Base-by-base conservation (phyloP, 208 protist species). In the Crithidia fasciculata region DNA sequence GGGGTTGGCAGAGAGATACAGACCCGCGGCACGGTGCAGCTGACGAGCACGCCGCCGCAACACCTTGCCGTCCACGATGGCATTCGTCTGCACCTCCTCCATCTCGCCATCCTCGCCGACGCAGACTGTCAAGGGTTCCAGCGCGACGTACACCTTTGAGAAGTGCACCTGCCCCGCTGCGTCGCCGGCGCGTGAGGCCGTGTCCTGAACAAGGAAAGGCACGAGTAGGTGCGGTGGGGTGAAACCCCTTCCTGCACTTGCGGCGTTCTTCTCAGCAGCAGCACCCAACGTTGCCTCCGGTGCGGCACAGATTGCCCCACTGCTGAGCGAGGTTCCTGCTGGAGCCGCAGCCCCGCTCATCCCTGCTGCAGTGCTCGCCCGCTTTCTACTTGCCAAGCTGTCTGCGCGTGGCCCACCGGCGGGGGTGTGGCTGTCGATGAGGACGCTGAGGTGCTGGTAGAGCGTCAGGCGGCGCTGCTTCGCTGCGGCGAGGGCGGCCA, bases 51-150 rank as follows among this genome's bases (percentile, higher is more conserved):
- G 74, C 2, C 37, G 43, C 9, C 66, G 68, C 59, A 79, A 45
- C 53, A 47, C 39, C 4, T 8, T 44, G 4, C 67, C 74, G 44
- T 67, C 62, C n/a, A 64, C 67, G 28, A 49, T 8, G 45, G 45
- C 45, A 13, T 49, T 49, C 45, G 45, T 13, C 45, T 49, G 45
- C 12, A 13, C 76, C 39, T 72, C 66, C 56, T 84, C 60, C 45
- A 74, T 59, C 68, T 84, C 84, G 41, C 74, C 70, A 3, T 76
- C 76, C n/a, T 84, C 43, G n/a, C 69, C 69, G 13, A 85, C 58
- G 8, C 79, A 75, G 37, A 81, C 78, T 2, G 65, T 72, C 37
- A 96, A 39, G 39, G 81, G 83, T 15, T 92, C 85, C 56, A 90
- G 78, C 50, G 43, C 74, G 28, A 89, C 84, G 53, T 79, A 78